Evolutionary conservation across 2,329 filamentous ascomycete genomes (phyloP).

Genomic region (Ceratocystis destructans): DNA sequence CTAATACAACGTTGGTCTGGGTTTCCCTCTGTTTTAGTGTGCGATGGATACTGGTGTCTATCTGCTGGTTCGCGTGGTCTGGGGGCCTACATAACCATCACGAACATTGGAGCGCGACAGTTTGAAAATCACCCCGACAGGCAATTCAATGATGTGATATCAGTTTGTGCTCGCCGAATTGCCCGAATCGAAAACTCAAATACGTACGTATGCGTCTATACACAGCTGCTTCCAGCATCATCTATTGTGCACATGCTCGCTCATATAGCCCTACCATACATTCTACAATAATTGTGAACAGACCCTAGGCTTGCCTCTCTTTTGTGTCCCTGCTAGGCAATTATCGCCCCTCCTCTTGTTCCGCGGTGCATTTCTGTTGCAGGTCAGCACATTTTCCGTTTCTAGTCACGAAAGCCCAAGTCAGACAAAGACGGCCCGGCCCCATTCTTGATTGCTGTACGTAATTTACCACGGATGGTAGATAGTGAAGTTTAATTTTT

Average conservation of each 20-base stretch:
- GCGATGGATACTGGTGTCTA: background rate
- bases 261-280: background rate
- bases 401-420: too few species aligned
- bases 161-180: too few species aligned
- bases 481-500: too few species aligned
- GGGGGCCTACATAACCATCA: too few species aligned
- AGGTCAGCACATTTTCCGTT: background rate
- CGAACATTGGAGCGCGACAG: too few species aligned
- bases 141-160: too few species aligned
- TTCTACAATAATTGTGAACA: background rate
- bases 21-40: background rate
- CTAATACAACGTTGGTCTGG: background rate
- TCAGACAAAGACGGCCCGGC: background rate
- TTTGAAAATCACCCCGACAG: too few species aligned
- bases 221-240: too few species aligned
- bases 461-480: background rate
- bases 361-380: background rate
- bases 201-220: too few species aligned
- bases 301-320: background rate
- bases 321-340: background rate
- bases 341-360: background rate
- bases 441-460: background rate
- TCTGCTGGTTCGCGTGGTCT: too few species aligned
- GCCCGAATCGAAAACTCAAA: too few species aligned
- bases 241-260: too few species aligned